phyloP scores from a whole-genome alignment of 106 monocot genomes.

The Dendrobium chrysotoxum region DNA sequence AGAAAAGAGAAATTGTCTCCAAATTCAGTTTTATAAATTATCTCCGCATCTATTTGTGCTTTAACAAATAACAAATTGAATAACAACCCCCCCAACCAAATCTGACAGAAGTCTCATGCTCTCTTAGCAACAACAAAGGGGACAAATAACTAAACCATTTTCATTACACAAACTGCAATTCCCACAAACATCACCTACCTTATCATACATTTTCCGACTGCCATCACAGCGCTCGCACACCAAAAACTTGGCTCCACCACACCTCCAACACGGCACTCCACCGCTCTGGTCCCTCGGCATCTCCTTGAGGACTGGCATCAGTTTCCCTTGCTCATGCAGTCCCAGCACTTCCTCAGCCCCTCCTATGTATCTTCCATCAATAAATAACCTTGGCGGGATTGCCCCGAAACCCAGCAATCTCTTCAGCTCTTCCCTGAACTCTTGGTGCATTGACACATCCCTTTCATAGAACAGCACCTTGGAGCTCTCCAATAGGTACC shows the following conservation, averaged over 20 bases:
- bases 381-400: constrained; percentile 68
- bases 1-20: no score
- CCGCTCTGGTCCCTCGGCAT: constrained; percentile 1
- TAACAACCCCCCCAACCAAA: neutral
- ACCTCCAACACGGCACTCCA: constrained; percentile 13
- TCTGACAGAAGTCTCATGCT: neutral
- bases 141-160: constrained; percentile 61
- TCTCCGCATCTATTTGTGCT: no score
- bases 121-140: constrained; percentile 24
- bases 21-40: no score
- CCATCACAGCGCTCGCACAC: constrained; percentile 48
- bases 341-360: constrained; percentile 65
- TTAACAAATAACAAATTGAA: no score
- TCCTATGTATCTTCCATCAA: constrained; percentile 64
- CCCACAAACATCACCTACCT: constrained; percentile 2
- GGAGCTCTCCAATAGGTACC: constrained; percentile 34
- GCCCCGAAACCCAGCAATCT: constrained; percentile 23
- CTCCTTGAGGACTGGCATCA: constrained; percentile 40
- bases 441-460: constrained; percentile 68
- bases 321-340: constrained; percentile 62
- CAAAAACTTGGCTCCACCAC: constrained; percentile 44
- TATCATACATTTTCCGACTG: constrained; percentile 25
- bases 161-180: constrained; percentile 51
- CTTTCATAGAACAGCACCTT: constrained; percentile 51
- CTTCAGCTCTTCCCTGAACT: constrained; percentile 74